A percentile compares a stretch with the other conserved stretches of the same genome.
These are phyloP conservation scores for Hansenula lynferdii DNA, from an alignment of 1,139 yeast species.

Conservation along the genomic window DNA sequence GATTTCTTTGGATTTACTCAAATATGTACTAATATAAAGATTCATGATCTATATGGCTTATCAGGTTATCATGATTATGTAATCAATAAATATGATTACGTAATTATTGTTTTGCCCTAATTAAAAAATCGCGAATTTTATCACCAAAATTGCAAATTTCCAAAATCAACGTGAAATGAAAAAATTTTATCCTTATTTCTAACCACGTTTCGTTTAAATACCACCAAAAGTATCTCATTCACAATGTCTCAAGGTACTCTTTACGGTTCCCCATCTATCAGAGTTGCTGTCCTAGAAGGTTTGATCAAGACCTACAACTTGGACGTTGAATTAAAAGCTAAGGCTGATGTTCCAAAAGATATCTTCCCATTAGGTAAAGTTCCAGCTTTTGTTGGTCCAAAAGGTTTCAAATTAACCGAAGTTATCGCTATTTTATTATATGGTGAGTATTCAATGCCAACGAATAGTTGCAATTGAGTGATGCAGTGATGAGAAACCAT, in stretches of 20 bases:
- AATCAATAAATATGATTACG: too few relatives aligned
- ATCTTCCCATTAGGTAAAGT: constrained; percentile 68
- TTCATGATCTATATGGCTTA: too few relatives aligned
- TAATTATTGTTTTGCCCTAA: too few relatives aligned
- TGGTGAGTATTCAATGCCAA: constrained; percentile 11
- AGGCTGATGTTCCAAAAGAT: constrained; percentile 39
- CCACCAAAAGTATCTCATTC: too few relatives aligned
- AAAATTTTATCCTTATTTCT: too few relatives aligned
- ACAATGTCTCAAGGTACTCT: constrained; percentile 67
- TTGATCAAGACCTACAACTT: constrained; percentile 68
- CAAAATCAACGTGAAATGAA: too few relatives aligned
- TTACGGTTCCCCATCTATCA: constrained; percentile 44
- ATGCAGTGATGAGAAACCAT: constrained; percentile 41
- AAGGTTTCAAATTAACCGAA: constrained; percentile 78
- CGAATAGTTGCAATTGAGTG: not conserved
- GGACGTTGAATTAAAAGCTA: constrained; percentile 53
- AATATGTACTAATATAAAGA: too few relatives aligned
- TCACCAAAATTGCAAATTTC: too few relatives aligned
- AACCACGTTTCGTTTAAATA: too few relatives aligned
- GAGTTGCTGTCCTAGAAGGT: constrained; percentile 52
- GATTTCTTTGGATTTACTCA: too few relatives aligned
- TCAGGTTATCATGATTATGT: too few relatives aligned
- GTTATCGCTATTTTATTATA: constrained; percentile 61
- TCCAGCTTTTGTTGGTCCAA: constrained; percentile 78
- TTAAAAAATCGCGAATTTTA: too few relatives aligned